phyloP scores from a whole-genome alignment of 2,329 filamentous ascomycete species.

The Trichophyton equinum region DNA sequence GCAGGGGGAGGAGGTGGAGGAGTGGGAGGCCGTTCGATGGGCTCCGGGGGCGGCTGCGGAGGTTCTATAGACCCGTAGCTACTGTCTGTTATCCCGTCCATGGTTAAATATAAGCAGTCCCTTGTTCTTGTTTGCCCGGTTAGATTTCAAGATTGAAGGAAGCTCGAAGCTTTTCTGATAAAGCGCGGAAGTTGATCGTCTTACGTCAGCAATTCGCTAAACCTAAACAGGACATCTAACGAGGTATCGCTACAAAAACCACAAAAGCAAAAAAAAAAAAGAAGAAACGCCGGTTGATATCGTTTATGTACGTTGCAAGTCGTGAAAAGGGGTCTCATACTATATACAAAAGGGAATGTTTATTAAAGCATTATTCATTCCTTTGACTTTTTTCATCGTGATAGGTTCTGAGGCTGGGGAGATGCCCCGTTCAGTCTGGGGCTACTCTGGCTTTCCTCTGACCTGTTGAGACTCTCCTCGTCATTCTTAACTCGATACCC shows the following conservation, averaged over 20 bases:
- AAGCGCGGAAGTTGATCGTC: not conserved
- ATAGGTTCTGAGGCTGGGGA: not conserved
- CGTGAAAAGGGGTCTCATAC: not conserved
- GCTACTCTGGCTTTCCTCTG: not conserved
- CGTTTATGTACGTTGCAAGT: not conserved
- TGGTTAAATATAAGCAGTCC: constrained; percentile 14
- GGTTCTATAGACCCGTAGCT: constrained; percentile 16
- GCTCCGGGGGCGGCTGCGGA: constrained; percentile 27
- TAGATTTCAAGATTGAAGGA: not conserved
- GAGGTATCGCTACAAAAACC: too few species aligned
- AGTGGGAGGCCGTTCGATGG: constrained; percentile 26
- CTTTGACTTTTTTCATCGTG: not conserved
- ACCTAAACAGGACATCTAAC: not conserved
- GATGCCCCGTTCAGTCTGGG: not conserved
- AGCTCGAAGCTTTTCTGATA: not conserved
- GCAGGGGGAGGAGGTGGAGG: constrained; percentile 32
- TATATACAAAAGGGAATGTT: not conserved
- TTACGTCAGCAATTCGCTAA: not conserved
- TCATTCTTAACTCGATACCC: not conserved
- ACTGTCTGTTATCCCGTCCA: constrained; percentile 26
- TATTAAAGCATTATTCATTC: not conserved
- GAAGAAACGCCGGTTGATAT: not conserved
- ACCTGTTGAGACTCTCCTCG: not conserved
- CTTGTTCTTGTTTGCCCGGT: not conserved
- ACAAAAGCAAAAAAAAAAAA: not conserved